Evolutionary conservation across 768 basidiomycete genomes (phyloP), one percentile per base, ranked within the genome.

Genomic region (Auriscalpium orientale): DNA sequence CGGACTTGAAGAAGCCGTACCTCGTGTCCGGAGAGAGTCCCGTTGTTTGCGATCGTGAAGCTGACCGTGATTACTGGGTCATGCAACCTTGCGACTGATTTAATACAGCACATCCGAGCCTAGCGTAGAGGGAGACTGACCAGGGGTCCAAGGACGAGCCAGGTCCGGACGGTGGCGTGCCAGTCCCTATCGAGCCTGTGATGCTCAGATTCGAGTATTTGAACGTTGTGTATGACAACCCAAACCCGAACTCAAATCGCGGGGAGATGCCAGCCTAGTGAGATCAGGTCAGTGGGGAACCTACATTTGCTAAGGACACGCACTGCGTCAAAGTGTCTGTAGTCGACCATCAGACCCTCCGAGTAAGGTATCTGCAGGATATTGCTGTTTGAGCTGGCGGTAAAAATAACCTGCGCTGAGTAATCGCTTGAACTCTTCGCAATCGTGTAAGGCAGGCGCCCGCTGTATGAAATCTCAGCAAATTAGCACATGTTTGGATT

Each of bases 211-310:
- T 68, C 9, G 82, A 80, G 67, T 87, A 89, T 4, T 74, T 65
- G 67, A 90, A 91, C 0, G 76, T 80, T 48, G 89, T 88, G 68
- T 89, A 91, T 3, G 80, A 83, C 13, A 90, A 72, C 2, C 88
- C 88, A 65, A 80, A 88, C 4, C 87, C 87, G 67, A 89, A 89
- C 62, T 82, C 78, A 64, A 75, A 85, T 45, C 79, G 76, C 0
- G 83, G 83, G 1, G 62, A 65, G 51, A 84, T 79, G 58, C 69
- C 69, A 35, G 64, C 64, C 66, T 66, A 70, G 72, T 74, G 48
- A 22, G 15, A 15, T 54, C 34, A 48, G 53, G 13, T 6, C 28
- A 11, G 43, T 12, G 3, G 15, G 6, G 11, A 3, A 53, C 5
- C 2, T n/a, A 4, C 35, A 1, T 4, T 18, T 12, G 36, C 13